These are phyloP conservation scores for Torulaspora microellipsoides DNA, from an alignment of 805 yeast genomes.

Conservation along the genomic window DNA sequence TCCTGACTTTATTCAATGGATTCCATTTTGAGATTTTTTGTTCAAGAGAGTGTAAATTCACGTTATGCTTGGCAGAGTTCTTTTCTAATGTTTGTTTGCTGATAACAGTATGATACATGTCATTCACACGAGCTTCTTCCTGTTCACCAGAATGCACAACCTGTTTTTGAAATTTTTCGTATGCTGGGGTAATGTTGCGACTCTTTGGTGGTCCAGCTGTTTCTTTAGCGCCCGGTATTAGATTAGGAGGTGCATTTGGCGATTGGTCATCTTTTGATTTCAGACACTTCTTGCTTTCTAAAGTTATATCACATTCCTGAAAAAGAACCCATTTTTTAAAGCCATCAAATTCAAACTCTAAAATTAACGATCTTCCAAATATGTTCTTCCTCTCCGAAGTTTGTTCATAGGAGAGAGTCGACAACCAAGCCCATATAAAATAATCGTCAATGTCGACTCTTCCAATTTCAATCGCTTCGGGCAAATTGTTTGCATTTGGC, in stretches of 20 bases:
- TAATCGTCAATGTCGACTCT: slow-evolving; percentile 78
- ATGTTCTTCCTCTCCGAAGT: slow-evolving; percentile 56
- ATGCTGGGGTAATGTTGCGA: slow-evolving; percentile 22
- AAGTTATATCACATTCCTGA: slow-evolving; percentile 54
- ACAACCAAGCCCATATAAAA: slow-evolving; percentile 89
- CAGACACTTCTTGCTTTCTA: slow-evolving; percentile 17
- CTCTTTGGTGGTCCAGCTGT: slow-evolving; percentile 5
- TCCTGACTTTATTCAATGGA: slow-evolving; percentile 26
- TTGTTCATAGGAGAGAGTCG: slow-evolving; percentile 70
- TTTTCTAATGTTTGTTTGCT: slow-evolving; percentile 20
- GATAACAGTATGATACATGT: slow-evolving; percentile 26
- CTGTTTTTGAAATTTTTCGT: slow-evolving; percentile 26
- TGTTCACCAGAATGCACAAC: slow-evolving; percentile 12
- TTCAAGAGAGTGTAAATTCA: slow-evolving; percentile 22
- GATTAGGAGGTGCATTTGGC: neutral
- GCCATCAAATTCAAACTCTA: slow-evolving; percentile 74
- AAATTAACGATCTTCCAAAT: slow-evolving; percentile 77
- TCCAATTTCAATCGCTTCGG: slow-evolving; percentile 39
- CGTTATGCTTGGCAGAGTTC: slow-evolving; percentile 15
- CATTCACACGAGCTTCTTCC: slow-evolving; percentile 3
- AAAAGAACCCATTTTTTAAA: slow-evolving; percentile 74
- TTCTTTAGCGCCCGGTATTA: neutral
- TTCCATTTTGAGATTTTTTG: slow-evolving; percentile 32
- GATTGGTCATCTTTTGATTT: slow-evolving; percentile 5
- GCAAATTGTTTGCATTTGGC: slow-evolving; percentile 19